These are phyloP conservation scores for Aspergillus hancockii DNA, from an alignment of 495 filamentous ascomycete genomes.

Conservation along the genomic window DNA sequence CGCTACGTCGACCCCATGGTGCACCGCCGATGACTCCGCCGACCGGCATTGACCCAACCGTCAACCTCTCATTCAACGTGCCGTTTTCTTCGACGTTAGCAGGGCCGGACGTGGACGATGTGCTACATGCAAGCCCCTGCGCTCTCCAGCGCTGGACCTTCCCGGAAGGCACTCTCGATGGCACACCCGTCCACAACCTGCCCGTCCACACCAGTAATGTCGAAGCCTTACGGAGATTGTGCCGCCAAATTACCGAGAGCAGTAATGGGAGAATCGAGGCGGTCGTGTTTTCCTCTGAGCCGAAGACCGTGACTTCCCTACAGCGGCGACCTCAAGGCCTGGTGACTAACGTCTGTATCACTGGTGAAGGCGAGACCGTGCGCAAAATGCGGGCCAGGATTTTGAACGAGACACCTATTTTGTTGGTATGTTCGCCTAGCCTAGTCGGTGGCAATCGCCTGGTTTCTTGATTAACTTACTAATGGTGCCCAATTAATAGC, in stretches of 20 bases:
- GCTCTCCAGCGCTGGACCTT: conserved; percentile 90
- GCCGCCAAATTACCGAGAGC: conserved; percentile 72
- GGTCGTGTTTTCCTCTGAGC: conserved; percentile 76
- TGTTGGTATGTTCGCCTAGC: conserved; percentile 64
- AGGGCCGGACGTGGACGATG: conserved; percentile 87
- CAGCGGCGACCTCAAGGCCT: conserved; percentile 69
- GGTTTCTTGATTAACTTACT: conserved; percentile 20
- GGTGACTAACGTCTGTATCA: conserved; percentile 88
- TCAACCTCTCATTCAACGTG: conserved; percentile 88
- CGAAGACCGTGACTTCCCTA: conserved; percentile 68
- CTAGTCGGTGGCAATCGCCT: conserved; percentile 19
- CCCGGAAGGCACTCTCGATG: conserved; percentile 79
- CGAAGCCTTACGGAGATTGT: conserved; percentile 70
- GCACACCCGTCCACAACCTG: conserved; percentile 78
- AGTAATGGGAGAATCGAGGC: conserved; percentile 74
- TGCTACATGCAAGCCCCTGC: conserved; percentile 81
- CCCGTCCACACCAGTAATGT: conserved; percentile 88
- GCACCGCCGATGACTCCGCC: conserved; percentile 65
- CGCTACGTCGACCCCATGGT: conserved; percentile 68
- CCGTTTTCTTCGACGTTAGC: conserved; percentile 89
- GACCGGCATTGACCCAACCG: conserved; percentile 64
- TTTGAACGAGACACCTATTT: conserved; percentile 81
- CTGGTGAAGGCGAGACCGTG: conserved; percentile 78
- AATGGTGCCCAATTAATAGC: conserved; percentile 52
- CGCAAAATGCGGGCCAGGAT: conserved; percentile 82